Conservation (phyloP, 805 yeast genomes). For the Starmerella potacharoeniae region DNA sequence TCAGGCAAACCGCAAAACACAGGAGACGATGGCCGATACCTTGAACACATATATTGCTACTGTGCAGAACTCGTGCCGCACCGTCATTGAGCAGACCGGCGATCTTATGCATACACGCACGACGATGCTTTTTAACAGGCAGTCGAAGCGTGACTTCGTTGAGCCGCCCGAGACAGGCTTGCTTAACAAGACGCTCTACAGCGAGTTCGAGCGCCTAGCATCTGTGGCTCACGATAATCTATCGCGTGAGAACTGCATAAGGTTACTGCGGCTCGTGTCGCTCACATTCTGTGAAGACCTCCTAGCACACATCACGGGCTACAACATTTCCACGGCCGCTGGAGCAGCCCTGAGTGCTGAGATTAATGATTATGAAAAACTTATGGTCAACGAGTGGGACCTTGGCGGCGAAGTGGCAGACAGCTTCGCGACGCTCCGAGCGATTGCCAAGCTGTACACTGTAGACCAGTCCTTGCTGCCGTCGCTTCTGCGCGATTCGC, state of each 20-base stretch:
- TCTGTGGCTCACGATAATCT: conserved; percentile 33
- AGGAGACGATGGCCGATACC: conserved; percentile 47
- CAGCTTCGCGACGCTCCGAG: conserved; percentile 59
- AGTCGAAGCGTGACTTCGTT: conserved; percentile 60
- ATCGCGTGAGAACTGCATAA: conserved; percentile 39
- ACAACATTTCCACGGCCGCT: conserved; percentile 67
- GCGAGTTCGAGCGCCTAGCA: conserved; percentile 38
- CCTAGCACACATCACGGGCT: conserved; percentile 62
- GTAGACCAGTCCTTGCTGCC: conserved; percentile 70
- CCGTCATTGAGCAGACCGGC: conserved; percentile 49
- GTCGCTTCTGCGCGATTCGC: conserved; percentile 73
- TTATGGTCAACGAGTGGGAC: conserved; percentile 53
- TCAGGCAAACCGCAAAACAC: conserved; percentile 39
- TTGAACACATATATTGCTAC: conserved; percentile 41
- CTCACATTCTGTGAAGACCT: conserved; percentile 44
- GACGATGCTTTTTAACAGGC: conserved; percentile 43
- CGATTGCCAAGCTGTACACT: conserved; percentile 71
- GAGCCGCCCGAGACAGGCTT: conserved; percentile 27
- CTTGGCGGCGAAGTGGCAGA: conserved; percentile 45
- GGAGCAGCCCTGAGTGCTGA: conserved; percentile 76
- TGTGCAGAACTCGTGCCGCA: conserved; percentile 53
- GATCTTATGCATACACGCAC: conserved; percentile 44
- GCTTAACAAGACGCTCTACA: conserved; percentile 36
- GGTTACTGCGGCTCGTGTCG: conserved; percentile 48
- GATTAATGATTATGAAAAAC: conserved; percentile 59